Conservation (phyloP, 208 protist species). For the Porcisia hertigi region DNA sequence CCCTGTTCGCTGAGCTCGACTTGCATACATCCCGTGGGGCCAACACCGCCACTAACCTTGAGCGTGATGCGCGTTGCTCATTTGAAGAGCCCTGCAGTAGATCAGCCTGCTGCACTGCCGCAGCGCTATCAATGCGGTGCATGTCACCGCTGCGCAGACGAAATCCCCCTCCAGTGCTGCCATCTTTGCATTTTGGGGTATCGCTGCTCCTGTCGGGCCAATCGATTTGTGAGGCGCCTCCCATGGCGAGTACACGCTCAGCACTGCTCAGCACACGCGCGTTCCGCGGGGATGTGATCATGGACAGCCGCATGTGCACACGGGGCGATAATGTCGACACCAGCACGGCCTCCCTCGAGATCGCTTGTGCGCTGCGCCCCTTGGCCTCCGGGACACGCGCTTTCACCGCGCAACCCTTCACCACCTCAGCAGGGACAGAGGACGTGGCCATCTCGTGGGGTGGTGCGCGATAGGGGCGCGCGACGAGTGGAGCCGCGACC, state of each 20-base stretch:
- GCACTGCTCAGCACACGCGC: not conserved
- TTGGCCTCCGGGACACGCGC: not conserved
- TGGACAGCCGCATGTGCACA: constrained; percentile 7
- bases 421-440: constrained; percentile 8
- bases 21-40: not conserved
- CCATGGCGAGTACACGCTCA: not conserved
- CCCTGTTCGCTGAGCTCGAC: not conserved
- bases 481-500: constrained; percentile 16
- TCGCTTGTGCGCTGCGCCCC: not conserved
- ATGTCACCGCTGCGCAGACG: not conserved
- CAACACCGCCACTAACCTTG: not conserved
- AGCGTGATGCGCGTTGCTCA: not conserved
- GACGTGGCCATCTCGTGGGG: not conserved
- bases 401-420: not conserved
- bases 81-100: not conserved
- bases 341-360: not conserved
- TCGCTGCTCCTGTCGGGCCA: not conserved
- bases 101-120: not conserved
- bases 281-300: constrained; percentile 16
- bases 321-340: not conserved
- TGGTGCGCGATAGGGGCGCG: constrained; percentile 1
- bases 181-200: not conserved
- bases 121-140: not conserved
- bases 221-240: not conserved
- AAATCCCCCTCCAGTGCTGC: not conserved